A percentile compares a stretch with the other conserved stretches of the same genome.
phyloP scores from a whole-genome alignment of 768 basidiomycete genomes.

The Naganishia randhawae region DNA sequence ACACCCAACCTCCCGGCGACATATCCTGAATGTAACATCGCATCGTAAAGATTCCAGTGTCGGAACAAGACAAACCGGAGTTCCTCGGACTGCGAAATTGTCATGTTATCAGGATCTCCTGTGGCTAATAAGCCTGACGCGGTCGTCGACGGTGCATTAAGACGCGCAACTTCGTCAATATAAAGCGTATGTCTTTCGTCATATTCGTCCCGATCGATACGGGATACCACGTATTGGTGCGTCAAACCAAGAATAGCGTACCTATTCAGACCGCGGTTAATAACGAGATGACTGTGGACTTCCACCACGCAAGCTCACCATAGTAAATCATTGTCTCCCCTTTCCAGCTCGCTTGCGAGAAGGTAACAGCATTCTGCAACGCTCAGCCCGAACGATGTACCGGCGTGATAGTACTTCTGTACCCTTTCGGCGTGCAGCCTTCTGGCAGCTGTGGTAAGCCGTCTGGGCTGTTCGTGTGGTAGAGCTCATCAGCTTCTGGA shows the following conservation, averaged over 20 bases:
- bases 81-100: constrained; percentile 79
- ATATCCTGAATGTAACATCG: constrained; percentile 96
- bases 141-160: constrained; percentile 65
- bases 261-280: constrained; percentile 54
- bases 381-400: constrained; percentile 84
- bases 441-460: constrained; percentile 69
- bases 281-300: background rate
- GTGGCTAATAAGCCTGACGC: constrained; percentile 31
- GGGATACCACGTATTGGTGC: constrained; percentile 80
- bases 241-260: constrained; percentile 89
- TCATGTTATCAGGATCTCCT: constrained; percentile 68
- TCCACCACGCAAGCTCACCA: constrained; percentile 59
- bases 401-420: constrained; percentile 76
- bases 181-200: constrained; percentile 75
- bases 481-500: background rate
- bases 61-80: constrained; percentile 89
- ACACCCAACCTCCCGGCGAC: constrained; percentile 91
- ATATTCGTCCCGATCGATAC: constrained; percentile 81
- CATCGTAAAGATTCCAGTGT: constrained; percentile 97
- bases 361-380: constrained; percentile 83
- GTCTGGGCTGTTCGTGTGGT: constrained; percentile 52
- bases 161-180: constrained; percentile 84
- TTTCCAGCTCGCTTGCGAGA: constrained; percentile 82
- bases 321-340: constrained; percentile 86
- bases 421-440: constrained; percentile 63